These are phyloP conservation scores for Auxenochlorella protothecoides DNA, from an alignment of 139 green algal genomes.

Conservation along the genomic window DNA sequence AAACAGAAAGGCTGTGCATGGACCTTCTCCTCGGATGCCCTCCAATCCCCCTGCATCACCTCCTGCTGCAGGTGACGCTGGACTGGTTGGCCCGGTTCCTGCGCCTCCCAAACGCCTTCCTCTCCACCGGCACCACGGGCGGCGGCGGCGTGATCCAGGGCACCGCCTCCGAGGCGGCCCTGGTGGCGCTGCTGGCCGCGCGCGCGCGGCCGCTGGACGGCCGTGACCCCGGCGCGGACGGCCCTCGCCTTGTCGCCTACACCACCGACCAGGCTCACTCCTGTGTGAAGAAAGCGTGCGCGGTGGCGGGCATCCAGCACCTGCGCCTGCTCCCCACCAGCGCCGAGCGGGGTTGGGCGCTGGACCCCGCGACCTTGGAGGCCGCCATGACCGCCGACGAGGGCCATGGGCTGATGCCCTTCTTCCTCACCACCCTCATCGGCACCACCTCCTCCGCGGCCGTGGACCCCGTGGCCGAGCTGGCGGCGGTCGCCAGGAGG, in stretches of 20 bases:
- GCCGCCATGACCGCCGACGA: constrained; percentile 44
- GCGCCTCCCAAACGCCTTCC: constrained; percentile 52
- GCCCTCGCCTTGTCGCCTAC: constrained; percentile 39
- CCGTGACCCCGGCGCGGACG: neutral
- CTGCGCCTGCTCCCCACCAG: constrained; percentile 41
- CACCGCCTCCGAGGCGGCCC: constrained; percentile 44
- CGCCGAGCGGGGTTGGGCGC: constrained; percentile 27
- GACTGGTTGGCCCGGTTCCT: constrained; percentile 74
- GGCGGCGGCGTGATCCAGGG: constrained; percentile 51
- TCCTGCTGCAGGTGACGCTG: constrained; percentile 45
- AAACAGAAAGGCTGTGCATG: neutral
- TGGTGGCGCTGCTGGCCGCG: constrained; percentile 70
- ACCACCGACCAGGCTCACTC: constrained; percentile 58
- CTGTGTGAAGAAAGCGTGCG: constrained; percentile 65
- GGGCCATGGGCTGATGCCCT: constrained; percentile 51
- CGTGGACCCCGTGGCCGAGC: constrained; percentile 44
- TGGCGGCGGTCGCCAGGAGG: constrained; percentile 20
- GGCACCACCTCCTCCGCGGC: constrained; percentile 68
- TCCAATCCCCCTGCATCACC: neutral
- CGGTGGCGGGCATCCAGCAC: constrained; percentile 56
- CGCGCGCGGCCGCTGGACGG: constrained; percentile 9
- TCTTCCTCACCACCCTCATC: constrained; percentile 57
- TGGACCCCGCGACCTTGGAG: constrained; percentile 41
- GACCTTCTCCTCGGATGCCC: neutral
- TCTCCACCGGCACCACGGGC: constrained; percentile 12